These are phyloP conservation scores for Suillus luteus DNA, from an alignment of 768 basidiomycete genomes.

Conservation along the genomic window DNA sequence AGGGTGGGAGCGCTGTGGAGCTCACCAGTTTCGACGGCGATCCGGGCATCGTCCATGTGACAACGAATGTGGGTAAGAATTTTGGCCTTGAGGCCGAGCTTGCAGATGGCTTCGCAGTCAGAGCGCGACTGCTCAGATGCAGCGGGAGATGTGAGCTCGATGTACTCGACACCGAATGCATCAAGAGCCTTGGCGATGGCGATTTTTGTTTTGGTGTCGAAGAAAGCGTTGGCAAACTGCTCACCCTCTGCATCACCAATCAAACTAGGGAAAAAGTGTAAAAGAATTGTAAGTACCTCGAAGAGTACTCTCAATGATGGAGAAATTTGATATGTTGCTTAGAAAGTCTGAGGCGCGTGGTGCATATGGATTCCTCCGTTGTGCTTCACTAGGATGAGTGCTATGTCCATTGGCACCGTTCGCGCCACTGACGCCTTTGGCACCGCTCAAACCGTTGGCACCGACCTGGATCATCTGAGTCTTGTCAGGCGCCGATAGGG, in stretches of 20 bases:
- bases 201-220: conserved; percentile 99
- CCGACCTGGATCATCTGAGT: conserved; percentile 66
- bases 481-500: conserved; percentile 40
- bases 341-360: conserved; percentile 91
- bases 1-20: conserved; percentile 1
- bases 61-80: conserved; percentile 99
- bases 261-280: conserved; percentile 13
- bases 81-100: conserved; percentile 94
- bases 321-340: conserved; percentile 91
- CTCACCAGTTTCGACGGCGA: conserved; percentile 96
- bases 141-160: conserved; percentile 97
- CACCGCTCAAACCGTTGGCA: conserved; percentile 38
- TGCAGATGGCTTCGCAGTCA: conserved; percentile 99
- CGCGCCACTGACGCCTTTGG: conserved; percentile 39
- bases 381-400: conserved; percentile 39
- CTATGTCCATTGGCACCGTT: conserved; percentile 41
- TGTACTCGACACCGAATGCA: conserved; percentile 99
- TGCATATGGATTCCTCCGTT: conserved; percentile 76
- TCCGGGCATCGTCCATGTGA: conserved; percentile 99
- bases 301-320: conserved; percentile 96
- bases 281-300: conserved; percentile 55
- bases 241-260: conserved; percentile 74
- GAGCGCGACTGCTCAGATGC: conserved; percentile 93
- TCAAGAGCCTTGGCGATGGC: conserved; percentile 98
- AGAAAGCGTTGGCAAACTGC: conserved; percentile 99